Conservation (phyloP, 495 filamentous ascomycete species). For the Lepraria neglecta region DNA sequence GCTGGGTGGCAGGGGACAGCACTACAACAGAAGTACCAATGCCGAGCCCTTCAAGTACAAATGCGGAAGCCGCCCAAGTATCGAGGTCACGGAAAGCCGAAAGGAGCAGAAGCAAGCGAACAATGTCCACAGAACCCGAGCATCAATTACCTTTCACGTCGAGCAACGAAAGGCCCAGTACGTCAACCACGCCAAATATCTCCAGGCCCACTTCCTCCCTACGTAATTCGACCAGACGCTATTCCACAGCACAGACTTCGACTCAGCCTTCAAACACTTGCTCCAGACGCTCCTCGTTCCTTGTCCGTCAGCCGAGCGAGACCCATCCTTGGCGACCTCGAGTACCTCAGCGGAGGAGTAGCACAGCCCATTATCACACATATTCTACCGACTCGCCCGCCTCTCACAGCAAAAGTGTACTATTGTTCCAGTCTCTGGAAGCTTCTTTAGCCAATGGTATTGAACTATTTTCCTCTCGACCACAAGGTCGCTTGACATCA, state of each 20-base stretch:
- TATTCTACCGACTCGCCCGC: background rate
- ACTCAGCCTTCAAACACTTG: background rate
- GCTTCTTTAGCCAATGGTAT: background rate
- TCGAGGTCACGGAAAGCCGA: background rate
- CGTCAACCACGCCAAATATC: background rate
- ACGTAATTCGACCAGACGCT: background rate
- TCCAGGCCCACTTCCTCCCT: background rate
- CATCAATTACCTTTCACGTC: no score
- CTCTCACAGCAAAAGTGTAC: background rate
- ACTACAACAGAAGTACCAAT: no score
- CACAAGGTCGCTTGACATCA: background rate
- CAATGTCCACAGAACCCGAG: background rate
- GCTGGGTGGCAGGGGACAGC: background rate
- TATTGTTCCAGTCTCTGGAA: constrained; percentile 4
- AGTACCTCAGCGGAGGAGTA: background rate
- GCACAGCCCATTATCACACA: background rate
- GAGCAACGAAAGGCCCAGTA: background rate
- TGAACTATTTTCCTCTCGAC: background rate
- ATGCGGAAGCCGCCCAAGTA: background rate
- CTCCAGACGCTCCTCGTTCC: constrained; percentile 4
- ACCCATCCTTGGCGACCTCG: background rate
- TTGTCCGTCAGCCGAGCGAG: background rate
- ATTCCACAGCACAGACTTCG: background rate
- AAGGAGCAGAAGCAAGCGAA: background rate
- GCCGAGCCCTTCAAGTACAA: background rate